Evolutionary conservation across 441 rosid genomes (phyloP).

Genomic region (Jatropha multifida): DNA sequence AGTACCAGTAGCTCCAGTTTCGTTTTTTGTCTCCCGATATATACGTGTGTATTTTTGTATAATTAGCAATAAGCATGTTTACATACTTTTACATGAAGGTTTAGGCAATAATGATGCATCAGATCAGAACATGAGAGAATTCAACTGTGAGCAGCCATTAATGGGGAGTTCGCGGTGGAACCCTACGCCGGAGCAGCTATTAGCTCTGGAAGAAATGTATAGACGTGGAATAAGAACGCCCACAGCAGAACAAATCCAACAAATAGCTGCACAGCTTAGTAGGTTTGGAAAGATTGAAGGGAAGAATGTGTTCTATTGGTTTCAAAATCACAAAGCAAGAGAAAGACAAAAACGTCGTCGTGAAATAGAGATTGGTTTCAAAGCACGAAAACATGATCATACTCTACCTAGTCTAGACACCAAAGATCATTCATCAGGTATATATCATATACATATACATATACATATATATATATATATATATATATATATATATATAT

Average conservation of each 20-base stretch:
- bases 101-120: background rate
- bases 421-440: slow-evolving; percentile 32
- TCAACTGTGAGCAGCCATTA: slow-evolving; percentile 17
- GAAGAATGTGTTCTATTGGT: slow-evolving; percentile 93
- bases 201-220: slow-evolving; percentile 77
- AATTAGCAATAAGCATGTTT: too few species aligned
- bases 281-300: slow-evolving; percentile 90
- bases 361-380: slow-evolving; percentile 55
- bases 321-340: slow-evolving; percentile 95
- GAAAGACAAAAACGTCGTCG: slow-evolving; percentile 68
- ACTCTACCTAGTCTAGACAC: slow-evolving; percentile 20
- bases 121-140: slow-evolving; percentile 22
- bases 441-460: background rate
- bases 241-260: slow-evolving; percentile 79
- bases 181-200: slow-evolving; percentile 82
- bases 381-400: slow-evolving; percentile 28
- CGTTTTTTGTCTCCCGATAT: too few species aligned
- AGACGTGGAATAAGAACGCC: slow-evolving; percentile 79
- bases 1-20: too few species aligned
- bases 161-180: slow-evolving; percentile 65
- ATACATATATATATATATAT: background rate
- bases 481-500: background rate
- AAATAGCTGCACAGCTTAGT: slow-evolving; percentile 70
- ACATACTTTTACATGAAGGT: background rate
- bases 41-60: too few species aligned